These are phyloP conservation scores for Metroxylon sagu DNA, from an alignment of 176 grass and related monocot species.

Conservation along the genomic window DNA sequence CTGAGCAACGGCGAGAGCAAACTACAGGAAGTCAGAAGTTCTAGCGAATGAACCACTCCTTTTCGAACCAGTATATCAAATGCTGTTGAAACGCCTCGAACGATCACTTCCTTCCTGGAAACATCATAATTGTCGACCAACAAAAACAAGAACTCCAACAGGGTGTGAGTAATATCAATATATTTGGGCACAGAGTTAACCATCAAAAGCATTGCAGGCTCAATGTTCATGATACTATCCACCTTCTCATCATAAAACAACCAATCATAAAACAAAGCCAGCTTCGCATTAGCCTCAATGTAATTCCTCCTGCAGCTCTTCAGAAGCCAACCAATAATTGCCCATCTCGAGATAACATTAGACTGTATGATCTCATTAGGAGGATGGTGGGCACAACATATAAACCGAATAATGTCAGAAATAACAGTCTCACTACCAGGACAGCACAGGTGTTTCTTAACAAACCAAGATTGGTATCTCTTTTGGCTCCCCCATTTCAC, in stretches of 20 bases:
- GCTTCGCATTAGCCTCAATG: conserved; percentile 62
- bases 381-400: conserved; percentile 58
- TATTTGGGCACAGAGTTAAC: conserved; percentile 76
- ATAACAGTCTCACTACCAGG: conserved; percentile 68
- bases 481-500: conserved; percentile 78
- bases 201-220: conserved; percentile 90
- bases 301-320: conserved; percentile 53
- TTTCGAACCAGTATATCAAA: conserved; percentile 44
- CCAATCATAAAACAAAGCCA: conserved; percentile 85
- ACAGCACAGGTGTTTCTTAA: conserved; percentile 47
- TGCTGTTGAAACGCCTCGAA: conserved; percentile 30
- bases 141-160: conserved; percentile 88
- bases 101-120: conserved; percentile 40
- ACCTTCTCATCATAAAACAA: conserved; percentile 54
- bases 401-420: conserved; percentile 62
- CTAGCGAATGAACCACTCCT: conserved; percentile 57
- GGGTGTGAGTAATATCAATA: conserved; percentile 59
- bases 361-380: conserved; percentile 66
- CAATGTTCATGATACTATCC: conserved; percentile 73
- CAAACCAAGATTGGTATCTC: conserved; percentile 80
- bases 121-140: conserved; percentile 83
- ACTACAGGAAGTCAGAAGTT: conserved; percentile 46
- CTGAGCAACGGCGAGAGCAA: conserved; percentile 51
- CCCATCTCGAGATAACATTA: conserved; percentile 63
- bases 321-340: conserved; percentile 74